Evolutionary conservation across 805 yeast species (phyloP).

Genomic region (Diddensiella caesifluorescens): DNA sequence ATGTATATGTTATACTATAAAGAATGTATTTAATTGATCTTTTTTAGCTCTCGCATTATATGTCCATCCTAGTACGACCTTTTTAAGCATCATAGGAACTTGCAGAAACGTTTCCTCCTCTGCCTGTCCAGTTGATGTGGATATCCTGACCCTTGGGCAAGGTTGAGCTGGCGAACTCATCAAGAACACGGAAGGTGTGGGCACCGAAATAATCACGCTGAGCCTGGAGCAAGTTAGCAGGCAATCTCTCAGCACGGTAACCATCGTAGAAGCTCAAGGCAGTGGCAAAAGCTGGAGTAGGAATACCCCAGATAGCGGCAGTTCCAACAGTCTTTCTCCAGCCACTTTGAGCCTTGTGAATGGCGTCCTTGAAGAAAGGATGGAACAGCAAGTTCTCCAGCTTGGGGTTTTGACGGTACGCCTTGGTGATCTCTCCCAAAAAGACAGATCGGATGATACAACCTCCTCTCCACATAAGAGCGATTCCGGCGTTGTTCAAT

Average conservation of each 20-base stretch:
- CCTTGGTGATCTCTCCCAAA: constrained; percentile 94
- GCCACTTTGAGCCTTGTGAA: constrained; percentile 86
- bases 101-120: constrained; percentile 97
- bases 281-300: constrained; percentile 96
- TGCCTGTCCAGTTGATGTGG: constrained; percentile 99
- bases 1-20: constrained; percentile 4
- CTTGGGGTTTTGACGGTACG: constrained; percentile 89
- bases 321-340: constrained; percentile 87
- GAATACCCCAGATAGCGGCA: constrained; percentile 83
- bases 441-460: constrained; percentile 98
- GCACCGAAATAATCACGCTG: constrained; percentile 99
- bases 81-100: constrained; percentile 87
- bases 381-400: constrained; percentile 93
- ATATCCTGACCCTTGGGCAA: constrained; percentile 78
- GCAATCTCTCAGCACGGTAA: constrained; percentile 90
- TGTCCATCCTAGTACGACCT: no score
- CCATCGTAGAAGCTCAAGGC: constrained; percentile 98
- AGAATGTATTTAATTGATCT: background rate
- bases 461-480: constrained; percentile 99
- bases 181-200: constrained; percentile 94
- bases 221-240: constrained; percentile 98
- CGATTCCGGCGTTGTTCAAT: constrained; percentile 96
- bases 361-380: constrained; percentile 89
- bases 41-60: background rate
- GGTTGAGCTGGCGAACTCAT: constrained; percentile 70